Evolutionary conservation across 352 stramenopile genomes (phyloP).

Genomic region (Pythium biforme): DNA sequence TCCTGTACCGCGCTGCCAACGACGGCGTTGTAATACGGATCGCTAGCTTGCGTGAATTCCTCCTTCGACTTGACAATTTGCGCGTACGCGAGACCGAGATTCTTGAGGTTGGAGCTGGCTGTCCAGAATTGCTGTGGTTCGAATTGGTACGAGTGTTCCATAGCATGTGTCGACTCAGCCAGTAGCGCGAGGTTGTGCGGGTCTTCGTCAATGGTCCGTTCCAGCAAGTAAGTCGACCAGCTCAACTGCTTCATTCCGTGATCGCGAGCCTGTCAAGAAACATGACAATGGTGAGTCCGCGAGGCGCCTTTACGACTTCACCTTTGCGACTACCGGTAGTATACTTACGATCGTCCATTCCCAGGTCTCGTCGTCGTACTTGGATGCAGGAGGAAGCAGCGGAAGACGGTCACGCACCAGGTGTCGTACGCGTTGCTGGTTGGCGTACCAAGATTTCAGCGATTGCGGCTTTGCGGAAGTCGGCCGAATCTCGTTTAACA

Average conservation of each 20-base stretch:
- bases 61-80: conserved; percentile 89
- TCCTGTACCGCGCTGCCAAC: conserved; percentile 43
- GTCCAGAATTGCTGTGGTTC: conserved; percentile 64
- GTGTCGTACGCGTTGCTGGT: conserved; percentile 34
- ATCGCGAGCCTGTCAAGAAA: conserved; percentile 49
- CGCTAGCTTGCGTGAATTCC: conserved; percentile 34
- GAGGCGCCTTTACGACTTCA: no score
- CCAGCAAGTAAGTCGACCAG: conserved; percentile 87
- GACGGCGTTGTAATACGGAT: conserved; percentile 52
- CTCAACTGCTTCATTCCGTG: conserved; percentile 74
- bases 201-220: conserved; percentile 76
- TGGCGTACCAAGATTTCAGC: conserved; percentile 45
- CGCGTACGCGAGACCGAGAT: conserved; percentile 92
- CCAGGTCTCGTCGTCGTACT: conserved; percentile 91
- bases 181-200: conserved; percentile 66
- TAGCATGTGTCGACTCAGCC: conserved; percentile 67
- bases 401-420: conserved; percentile 42
- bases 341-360: conserved; percentile 89
- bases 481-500: conserved; percentile 55
- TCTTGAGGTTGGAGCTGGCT: conserved; percentile 82
- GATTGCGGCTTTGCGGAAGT: conserved; percentile 8
- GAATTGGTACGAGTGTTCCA: conserved; percentile 66
- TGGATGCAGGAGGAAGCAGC: conserved; percentile 46
- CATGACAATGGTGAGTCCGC: not conserved
- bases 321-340: not conserved